Evolutionary conservation across 2,329 filamentous ascomycete species (phyloP).

Genomic region (Akanthomyces lecanii): DNA sequence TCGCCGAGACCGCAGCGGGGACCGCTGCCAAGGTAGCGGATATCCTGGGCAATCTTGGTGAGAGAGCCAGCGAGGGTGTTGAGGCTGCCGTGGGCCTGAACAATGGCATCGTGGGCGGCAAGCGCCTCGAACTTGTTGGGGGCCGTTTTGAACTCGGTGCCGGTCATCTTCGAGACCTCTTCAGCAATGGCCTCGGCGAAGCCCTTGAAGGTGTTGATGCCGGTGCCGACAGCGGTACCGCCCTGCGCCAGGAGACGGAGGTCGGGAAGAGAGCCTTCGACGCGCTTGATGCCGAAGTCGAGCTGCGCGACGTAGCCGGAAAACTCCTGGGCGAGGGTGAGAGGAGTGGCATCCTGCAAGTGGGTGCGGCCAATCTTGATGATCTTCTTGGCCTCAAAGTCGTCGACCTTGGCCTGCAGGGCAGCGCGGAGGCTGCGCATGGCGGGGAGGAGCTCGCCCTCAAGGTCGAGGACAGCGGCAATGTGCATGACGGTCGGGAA

Average conservation of each 20-base stretch:
- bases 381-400: conserved; percentile 79
- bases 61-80: conserved; percentile 90
- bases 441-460: conserved; percentile 77
- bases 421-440: conserved; percentile 77
- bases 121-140: conserved; percentile 99
- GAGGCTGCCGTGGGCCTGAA: conserved; percentile 87
- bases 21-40: conserved; percentile 93
- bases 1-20: conserved; percentile 95
- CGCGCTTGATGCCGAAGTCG: conserved; percentile 81
- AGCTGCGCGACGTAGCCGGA: conserved; percentile 95
- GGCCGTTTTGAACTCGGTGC: conserved; percentile 88
- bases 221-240: conserved; percentile 93
- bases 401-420: conserved; percentile 81
- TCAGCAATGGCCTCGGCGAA: conserved; percentile 91
- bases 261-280: conserved; percentile 77
- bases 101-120: conserved; percentile 90
- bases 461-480: conserved; percentile 88
- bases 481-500: conserved; percentile 99
- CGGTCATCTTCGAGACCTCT: conserved; percentile 89
- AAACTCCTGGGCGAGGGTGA: conserved; percentile 96
- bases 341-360: conserved; percentile 91
- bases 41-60: conserved; percentile 97
- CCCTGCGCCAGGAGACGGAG: conserved; percentile 87
- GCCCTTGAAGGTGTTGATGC: conserved; percentile 94
- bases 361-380: conserved; percentile 99